These are phyloP conservation scores for Cercospora sp. DNA, from an alignment of 2,329 filamentous ascomycete genomes.

Conservation along the genomic window DNA sequence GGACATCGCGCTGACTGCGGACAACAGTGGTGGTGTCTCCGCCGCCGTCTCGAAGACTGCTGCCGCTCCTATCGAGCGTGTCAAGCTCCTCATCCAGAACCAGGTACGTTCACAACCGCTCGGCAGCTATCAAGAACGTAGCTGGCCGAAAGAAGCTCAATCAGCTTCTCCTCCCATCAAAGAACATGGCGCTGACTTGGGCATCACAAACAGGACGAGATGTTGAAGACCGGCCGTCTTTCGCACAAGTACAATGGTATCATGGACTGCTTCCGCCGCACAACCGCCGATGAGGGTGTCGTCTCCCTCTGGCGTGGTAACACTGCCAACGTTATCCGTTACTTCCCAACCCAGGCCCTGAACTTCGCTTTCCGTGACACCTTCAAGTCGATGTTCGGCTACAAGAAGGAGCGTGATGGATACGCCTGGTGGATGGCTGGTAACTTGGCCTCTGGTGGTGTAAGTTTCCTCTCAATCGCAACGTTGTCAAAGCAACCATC, in stretches of 20 bases:
- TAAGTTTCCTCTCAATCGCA: slow-evolving; percentile 54
- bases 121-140: slow-evolving; percentile 12
- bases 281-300: slow-evolving; percentile 85
- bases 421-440: slow-evolving; percentile 99
- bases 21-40: slow-evolving; percentile 94
- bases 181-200: not conserved
- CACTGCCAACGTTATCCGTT: slow-evolving; percentile 99
- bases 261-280: slow-evolving; percentile 91
- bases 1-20: slow-evolving; percentile 45
- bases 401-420: slow-evolving; percentile 99
- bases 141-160: not conserved
- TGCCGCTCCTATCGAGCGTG: slow-evolving; percentile 99
- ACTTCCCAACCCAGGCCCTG: slow-evolving; percentile 99
- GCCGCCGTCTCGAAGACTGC: slow-evolving; percentile 99
- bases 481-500: not conserved
- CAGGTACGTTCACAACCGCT: slow-evolving; percentile 68
- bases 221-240: slow-evolving; percentile 98
- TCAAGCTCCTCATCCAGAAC: slow-evolving; percentile 99
- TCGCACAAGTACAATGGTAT: slow-evolving; percentile 97
- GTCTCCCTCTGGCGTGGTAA: slow-evolving; percentile 98
- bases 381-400: slow-evolving; percentile 99
- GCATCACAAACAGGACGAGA: slow-evolving; percentile 77
- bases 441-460: slow-evolving; percentile 99
- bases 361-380: slow-evolving; percentile 99
- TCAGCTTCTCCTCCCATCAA: not conserved